A percentile compares a stretch with the other conserved stretches of the same genome.
phyloP scores from a whole-genome alignment of 345 rosid species.

The Pelargonium nanum region DNA sequence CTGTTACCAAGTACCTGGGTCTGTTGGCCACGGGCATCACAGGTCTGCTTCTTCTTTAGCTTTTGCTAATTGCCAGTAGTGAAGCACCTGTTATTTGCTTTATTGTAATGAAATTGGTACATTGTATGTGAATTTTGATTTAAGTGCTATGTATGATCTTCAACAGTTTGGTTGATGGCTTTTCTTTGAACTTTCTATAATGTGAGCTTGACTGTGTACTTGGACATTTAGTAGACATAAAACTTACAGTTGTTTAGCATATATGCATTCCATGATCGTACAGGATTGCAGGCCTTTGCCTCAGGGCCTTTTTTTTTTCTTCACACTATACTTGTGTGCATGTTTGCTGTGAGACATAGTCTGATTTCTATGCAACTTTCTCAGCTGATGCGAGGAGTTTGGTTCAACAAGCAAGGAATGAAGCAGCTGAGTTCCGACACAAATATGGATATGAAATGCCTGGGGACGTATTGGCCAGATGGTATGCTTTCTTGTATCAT shows the following conservation, averaged over 20 bases:
- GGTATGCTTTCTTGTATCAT: slow-evolving; percentile 19
- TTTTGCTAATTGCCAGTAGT: neutral
- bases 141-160: neutral
- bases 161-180: neutral
- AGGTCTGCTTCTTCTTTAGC: slow-evolving; percentile 29
- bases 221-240: neutral
- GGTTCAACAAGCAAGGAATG: slow-evolving; percentile 96
- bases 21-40: slow-evolving; percentile 93
- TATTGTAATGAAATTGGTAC: neutral
- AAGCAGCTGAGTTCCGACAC: slow-evolving; percentile 94
- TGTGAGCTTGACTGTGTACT: no score
- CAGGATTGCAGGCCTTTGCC: neutral
- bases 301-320: no score
- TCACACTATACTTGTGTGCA: neutral
- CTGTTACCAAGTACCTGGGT: slow-evolving; percentile 82
- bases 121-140: no score
- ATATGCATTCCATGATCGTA: no score
- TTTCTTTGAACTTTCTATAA: no score
- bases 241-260: neutral
- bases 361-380: neutral
- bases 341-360: neutral
- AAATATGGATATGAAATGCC: slow-evolving; percentile 98
- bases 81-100: neutral
- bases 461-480: slow-evolving; percentile 78
- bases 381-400: slow-evolving; percentile 98